Evolutionary conservation across 768 basidiomycete species (phyloP).

Genomic region (Tulasnella sp.): DNA sequence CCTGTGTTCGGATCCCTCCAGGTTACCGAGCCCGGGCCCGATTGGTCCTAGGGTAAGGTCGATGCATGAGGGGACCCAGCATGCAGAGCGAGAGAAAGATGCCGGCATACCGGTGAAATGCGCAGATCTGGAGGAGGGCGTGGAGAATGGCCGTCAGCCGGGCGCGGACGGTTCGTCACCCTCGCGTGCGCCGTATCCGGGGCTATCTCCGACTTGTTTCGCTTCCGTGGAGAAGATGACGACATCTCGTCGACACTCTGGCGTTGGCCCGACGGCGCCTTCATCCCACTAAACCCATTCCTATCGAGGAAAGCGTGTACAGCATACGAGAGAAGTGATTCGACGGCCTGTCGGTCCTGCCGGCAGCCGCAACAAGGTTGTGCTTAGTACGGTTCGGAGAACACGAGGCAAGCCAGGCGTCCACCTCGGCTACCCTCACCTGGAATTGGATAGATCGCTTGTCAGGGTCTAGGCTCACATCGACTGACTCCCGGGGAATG

Average conservation of each 20-base stretch:
- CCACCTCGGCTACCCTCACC: neutral
- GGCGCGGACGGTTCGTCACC: neutral
- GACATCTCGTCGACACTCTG: neutral
- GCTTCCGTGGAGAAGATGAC: neutral
- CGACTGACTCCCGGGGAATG: conserved; percentile 53
- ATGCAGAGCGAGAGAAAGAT: neutral
- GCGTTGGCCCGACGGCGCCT: neutral
- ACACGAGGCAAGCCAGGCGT: neutral
- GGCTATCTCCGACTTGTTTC: conserved; percentile 2
- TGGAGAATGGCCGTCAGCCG: neutral
- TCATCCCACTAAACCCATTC: conserved; percentile 30
- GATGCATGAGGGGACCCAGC: neutral
- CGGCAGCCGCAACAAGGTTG: neutral
- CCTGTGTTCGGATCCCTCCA: conserved; percentile 60
- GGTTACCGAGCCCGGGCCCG: neutral
- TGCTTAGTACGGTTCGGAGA: conserved; percentile 12
- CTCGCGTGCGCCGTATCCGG: neutral
- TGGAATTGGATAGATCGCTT: conserved; percentile 13
- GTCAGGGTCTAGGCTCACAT: conserved; percentile 63
- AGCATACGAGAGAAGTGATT: conserved; percentile 43
- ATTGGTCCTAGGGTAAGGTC: neutral
- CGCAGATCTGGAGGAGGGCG: neutral
- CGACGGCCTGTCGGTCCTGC: conserved; percentile 50
- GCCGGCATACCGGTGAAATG: neutral
- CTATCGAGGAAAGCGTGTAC: conserved; percentile 51